These are phyloP conservation scores for Sarocladiaceae sp. DNA, from an alignment of 2,329 filamentous ascomycete species.

Conservation along the genomic window DNA sequence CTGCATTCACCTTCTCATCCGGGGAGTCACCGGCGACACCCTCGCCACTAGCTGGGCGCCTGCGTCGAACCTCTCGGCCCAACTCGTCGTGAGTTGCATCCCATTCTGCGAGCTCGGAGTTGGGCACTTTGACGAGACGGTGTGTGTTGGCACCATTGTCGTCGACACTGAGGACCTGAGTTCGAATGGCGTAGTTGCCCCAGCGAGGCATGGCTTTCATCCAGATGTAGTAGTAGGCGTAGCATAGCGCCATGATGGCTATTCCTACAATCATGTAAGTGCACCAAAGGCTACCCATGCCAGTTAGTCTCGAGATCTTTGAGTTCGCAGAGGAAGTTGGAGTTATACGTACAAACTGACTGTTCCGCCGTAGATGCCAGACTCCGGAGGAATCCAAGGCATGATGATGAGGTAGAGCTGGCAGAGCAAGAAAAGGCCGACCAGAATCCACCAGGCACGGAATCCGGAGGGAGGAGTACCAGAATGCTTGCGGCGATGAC, in stretches of 20 bases:
- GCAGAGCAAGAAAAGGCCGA: constrained; percentile 54
- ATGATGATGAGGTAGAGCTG: constrained; percentile 60
- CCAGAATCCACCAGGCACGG: constrained; percentile 49
- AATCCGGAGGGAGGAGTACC: constrained; percentile 45
- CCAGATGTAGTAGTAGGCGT: constrained; percentile 53
- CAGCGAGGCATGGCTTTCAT: constrained; percentile 48
- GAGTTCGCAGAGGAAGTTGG: too few relatives aligned
- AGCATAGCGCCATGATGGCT: constrained; percentile 48
- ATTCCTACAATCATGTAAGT: constrained; percentile 60
- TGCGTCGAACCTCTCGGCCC: constrained; percentile 20
- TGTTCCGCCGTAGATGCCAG: constrained; percentile 52
- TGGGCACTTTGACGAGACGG: constrained; percentile 46
- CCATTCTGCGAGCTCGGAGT: constrained; percentile 46
- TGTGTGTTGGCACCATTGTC: constrained; percentile 37
- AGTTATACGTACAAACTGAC: constrained; percentile 44
- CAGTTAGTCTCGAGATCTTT: neutral
- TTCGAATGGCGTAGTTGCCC: constrained; percentile 47
- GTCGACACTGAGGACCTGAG: constrained; percentile 46
- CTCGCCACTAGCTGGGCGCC: neutral
- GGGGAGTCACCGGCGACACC: neutral
- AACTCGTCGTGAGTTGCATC: constrained; percentile 51
- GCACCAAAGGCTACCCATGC: constrained; percentile 45
- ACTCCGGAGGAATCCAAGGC: constrained; percentile 64
- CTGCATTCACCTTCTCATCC: neutral
- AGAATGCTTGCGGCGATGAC: constrained; percentile 45